A percentile compares a stretch with the other conserved stretches of the same genome.
These are phyloP conservation scores for Phlebiopsis flavidoalba DNA, from an alignment of 768 basidiomycete species.

Conservation along the genomic window DNA sequence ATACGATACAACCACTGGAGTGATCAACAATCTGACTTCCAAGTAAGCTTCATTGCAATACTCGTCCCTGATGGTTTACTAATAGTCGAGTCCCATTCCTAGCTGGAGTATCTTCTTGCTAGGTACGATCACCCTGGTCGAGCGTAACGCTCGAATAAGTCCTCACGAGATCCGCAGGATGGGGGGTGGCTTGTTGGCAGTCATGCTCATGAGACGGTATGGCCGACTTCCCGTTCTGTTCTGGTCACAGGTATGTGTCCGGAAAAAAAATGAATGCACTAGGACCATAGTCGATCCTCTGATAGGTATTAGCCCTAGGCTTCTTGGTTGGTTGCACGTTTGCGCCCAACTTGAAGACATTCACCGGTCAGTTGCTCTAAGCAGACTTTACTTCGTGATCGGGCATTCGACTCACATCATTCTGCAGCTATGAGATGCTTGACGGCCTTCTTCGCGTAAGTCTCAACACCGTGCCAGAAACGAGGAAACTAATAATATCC, in stretches of 20 bases:
- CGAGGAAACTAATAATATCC: neutral
- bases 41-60: slow-evolving; percentile 25
- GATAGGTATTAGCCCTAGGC: slow-evolving; percentile 47
- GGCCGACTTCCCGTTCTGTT: slow-evolving; percentile 66
- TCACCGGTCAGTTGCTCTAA: slow-evolving; percentile 38
- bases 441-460: slow-evolving; percentile 51
- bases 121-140: slow-evolving; percentile 27
- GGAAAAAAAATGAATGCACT: too few relatives aligned
- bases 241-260: slow-evolving; percentile 55
- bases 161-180: slow-evolving; percentile 30
- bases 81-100: neutral
- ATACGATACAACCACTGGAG: slow-evolving; percentile 48
- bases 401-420: neutral
- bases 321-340: slow-evolving; percentile 59
- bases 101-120: slow-evolving; percentile 67
- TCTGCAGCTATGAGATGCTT: slow-evolving; percentile 51
- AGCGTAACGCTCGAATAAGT: too few relatives aligned
- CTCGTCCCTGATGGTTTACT: neutral
- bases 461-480: neutral
- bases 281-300: neutral
- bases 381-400: neutral
- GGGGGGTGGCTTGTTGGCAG: slow-evolving; percentile 59
- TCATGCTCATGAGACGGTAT: slow-evolving; percentile 56
- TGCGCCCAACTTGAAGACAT: slow-evolving; percentile 50
- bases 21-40: slow-evolving; percentile 60